Evolutionary conservation across 768 basidiomycete genomes (phyloP).

Genomic region (Artomyces pyxidatus): DNA sequence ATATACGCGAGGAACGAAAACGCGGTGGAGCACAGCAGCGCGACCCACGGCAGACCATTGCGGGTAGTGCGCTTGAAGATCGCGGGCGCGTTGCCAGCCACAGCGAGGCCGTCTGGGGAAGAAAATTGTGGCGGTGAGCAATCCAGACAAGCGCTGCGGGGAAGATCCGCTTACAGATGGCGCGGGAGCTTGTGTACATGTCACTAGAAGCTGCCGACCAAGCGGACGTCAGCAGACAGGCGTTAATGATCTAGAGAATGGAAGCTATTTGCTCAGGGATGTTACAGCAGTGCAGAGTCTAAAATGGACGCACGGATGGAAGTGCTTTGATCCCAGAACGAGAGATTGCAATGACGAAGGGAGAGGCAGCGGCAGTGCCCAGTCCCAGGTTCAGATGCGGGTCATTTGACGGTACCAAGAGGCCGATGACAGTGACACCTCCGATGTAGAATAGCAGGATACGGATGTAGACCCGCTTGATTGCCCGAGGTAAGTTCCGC

Average conservation of each 20-base stretch:
- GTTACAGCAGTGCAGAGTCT: too few species aligned
- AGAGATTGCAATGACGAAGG: constrained; percentile 87
- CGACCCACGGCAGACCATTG: constrained; percentile 68
- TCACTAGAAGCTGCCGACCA: constrained; percentile 93
- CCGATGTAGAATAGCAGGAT: constrained; percentile 69
- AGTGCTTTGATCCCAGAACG: constrained; percentile 60
- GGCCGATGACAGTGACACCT: constrained; percentile 69
- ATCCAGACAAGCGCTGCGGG: constrained; percentile 1
- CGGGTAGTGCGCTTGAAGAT: constrained; percentile 64
- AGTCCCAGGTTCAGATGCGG: constrained; percentile 39
- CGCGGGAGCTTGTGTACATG: constrained; percentile 81
- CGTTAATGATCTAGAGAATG: constrained; percentile 26
- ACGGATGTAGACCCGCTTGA: constrained; percentile 45
- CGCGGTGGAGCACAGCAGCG: constrained; percentile 55
- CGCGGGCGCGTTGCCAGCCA: constrained; percentile 71
- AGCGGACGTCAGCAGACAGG: constrained; percentile 43
- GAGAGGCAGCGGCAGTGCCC: constrained; percentile 66
- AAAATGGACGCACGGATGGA: constrained; percentile 32
- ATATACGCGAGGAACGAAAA: constrained; percentile 76
- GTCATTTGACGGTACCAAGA: constrained; percentile 73
- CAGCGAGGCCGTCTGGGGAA: constrained; percentile 72
- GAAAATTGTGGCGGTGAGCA: background rate
- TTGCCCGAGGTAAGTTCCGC: constrained; percentile 32
- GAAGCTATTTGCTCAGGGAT: too few species aligned
- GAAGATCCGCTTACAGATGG: constrained; percentile 51